phyloP scores from a whole-genome alignment of 345 rosid genomes.

The Eucalyptus pauciflora region DNA sequence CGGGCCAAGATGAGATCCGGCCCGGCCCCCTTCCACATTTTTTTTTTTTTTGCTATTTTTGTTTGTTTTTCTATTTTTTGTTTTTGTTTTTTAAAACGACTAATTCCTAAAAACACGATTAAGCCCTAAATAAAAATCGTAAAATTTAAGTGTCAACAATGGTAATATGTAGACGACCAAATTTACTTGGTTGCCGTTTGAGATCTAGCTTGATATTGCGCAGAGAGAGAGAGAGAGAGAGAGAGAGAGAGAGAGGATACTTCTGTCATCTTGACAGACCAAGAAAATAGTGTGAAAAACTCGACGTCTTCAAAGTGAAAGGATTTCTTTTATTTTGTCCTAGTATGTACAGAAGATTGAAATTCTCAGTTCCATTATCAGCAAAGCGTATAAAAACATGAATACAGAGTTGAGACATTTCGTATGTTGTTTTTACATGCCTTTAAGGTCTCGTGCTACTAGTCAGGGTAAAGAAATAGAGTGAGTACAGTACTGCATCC shows the following conservation, averaged over 20 bases:
- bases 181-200: neutral
- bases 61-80: too few species aligned
- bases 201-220: neutral
- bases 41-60: too few species aligned
- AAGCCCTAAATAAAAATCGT: too few species aligned
- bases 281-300: neutral
- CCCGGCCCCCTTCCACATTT: too few species aligned
- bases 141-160: too few species aligned
- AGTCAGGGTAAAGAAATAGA: neutral
- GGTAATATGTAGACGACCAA: neutral
- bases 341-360: neutral
- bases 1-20: too few species aligned
- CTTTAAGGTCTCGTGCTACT: neutral
- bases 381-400: neutral
- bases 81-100: too few species aligned
- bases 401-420: neutral
- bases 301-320: neutral
- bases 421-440: neutral
- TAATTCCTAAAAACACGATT: too few species aligned
- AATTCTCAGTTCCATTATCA: neutral
- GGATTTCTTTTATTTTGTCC: neutral
- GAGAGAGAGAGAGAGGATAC: neutral
- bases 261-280: neutral
- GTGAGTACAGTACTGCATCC: neutral
- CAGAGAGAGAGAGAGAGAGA: neutral